Conservation (phyloP, 2,329 filamentous ascomycete species). For the Fusarium multiceps region DNA sequence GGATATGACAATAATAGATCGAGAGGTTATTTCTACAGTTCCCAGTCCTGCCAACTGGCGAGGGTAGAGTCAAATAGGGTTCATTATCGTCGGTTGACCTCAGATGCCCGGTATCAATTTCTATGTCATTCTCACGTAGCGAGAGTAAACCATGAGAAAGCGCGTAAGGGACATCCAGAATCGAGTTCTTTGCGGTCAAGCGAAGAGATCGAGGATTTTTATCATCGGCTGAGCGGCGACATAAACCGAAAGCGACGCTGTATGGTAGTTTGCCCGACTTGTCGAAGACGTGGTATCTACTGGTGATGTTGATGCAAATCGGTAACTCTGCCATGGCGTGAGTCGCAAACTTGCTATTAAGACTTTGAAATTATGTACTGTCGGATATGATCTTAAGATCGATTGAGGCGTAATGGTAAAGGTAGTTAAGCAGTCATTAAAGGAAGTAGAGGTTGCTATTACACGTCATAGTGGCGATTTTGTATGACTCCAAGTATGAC, state of each 20-base stretch:
- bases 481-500: neutral
- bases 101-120: neutral
- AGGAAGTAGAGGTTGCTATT: rapidly evolving
- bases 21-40: neutral
- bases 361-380: rapidly evolving
- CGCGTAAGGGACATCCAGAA: neutral
- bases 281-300: neutral
- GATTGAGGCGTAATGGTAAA: no score
- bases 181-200: neutral
- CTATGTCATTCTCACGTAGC: neutral
- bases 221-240: neutral
- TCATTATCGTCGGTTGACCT: neutral
- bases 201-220: neutral
- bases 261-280: neutral
- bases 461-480: neutral
- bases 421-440: neutral
- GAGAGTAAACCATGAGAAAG: neutral
- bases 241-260: neutral
- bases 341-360: rapidly evolving
- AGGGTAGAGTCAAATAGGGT: neutral
- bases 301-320: neutral
- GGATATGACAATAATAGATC: neutral
- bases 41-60: neutral
- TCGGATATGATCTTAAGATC: neutral
- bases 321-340: neutral